Conservation (phyloP, 352 stramenopile genomes). For the Phytophthora chlamydospora region DNA sequence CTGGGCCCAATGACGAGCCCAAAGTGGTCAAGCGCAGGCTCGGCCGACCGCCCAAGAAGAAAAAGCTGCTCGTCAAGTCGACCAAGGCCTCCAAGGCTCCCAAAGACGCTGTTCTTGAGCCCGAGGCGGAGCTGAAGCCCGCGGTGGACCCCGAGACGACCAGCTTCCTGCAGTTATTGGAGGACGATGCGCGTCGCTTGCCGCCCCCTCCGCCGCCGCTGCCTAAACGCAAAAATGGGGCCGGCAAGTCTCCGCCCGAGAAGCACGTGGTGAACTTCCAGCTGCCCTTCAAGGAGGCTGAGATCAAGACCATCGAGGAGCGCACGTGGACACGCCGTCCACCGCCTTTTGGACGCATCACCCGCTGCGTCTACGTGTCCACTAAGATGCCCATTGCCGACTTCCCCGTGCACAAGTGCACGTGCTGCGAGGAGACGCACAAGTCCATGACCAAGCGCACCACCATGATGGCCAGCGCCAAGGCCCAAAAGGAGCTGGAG, state of each 20-base stretch:
- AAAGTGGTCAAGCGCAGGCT: slow-evolving; percentile 20
- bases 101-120: slow-evolving; percentile 5
- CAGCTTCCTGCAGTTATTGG: slow-evolving; percentile 37
- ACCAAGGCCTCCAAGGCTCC: no score
- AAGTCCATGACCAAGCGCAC: slow-evolving; percentile 61
- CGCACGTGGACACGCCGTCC: slow-evolving; percentile 56
- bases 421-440: slow-evolving; percentile 61
- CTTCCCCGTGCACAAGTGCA: slow-evolving; percentile 77
- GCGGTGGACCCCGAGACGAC: slow-evolving; percentile 29
- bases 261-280: slow-evolving; percentile 36
- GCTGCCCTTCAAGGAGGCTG: slow-evolving; percentile 43
- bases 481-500: slow-evolving; percentile 32
- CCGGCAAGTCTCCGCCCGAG: slow-evolving; percentile 5
- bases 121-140: neutral
- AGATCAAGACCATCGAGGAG: slow-evolving; percentile 48
- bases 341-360: slow-evolving; percentile 67
- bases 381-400: slow-evolving; percentile 58
- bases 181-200: slow-evolving; percentile 29
- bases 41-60: slow-evolving; percentile 24
- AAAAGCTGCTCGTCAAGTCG: slow-evolving; percentile 8
- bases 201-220: slow-evolving; percentile 15
- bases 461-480: slow-evolving; percentile 54
- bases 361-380: slow-evolving; percentile 78
- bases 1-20: neutral
- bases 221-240: slow-evolving; percentile 5